Conservation (phyloP, 2,329 filamentous ascomycete genomes). For the Rhynchosporium graminicola region DNA sequence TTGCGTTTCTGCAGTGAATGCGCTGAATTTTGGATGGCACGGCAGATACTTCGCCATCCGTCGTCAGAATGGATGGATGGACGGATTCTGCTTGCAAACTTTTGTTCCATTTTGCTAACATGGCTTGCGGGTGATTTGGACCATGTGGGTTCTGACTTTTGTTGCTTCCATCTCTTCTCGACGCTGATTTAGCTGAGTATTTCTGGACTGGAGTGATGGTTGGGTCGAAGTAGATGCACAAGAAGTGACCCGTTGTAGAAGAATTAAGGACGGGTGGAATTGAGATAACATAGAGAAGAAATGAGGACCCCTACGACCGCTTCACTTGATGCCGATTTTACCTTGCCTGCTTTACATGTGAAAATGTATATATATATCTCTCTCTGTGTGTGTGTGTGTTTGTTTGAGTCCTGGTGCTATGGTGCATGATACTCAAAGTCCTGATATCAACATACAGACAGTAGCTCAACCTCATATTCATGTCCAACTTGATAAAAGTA, state of each 20-base stretch:
- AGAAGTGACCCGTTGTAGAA: not conserved
- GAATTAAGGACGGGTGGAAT: not conserved
- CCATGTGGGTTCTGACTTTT: not conserved
- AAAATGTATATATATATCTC: too few species aligned
- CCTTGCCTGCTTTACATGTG: too few species aligned
- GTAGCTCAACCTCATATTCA: too few species aligned
- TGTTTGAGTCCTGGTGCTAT: too few species aligned
- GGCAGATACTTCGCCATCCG: not conserved
- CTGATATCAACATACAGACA: too few species aligned
- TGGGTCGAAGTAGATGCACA: not conserved
- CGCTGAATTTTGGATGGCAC: not conserved
- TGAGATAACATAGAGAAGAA: too few species aligned
- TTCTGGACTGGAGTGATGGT: not conserved
- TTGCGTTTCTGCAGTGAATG: not conserved
- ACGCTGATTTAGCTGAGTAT: constrained; percentile 5
- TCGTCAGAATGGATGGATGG: not conserved
- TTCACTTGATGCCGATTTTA: too few species aligned
- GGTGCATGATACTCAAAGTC: too few species aligned
- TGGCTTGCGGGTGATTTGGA: constrained; percentile 13
- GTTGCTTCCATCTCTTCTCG: not conserved
- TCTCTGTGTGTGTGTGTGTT: too few species aligned
- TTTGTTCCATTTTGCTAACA: not conserved
- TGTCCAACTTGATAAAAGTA: too few species aligned
- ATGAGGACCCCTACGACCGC: too few species aligned
- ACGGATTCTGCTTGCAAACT: not conserved